Evolutionary conservation across 2,329 filamentous ascomycete species (phyloP).

Genomic region (Fusarium sp.): DNA sequence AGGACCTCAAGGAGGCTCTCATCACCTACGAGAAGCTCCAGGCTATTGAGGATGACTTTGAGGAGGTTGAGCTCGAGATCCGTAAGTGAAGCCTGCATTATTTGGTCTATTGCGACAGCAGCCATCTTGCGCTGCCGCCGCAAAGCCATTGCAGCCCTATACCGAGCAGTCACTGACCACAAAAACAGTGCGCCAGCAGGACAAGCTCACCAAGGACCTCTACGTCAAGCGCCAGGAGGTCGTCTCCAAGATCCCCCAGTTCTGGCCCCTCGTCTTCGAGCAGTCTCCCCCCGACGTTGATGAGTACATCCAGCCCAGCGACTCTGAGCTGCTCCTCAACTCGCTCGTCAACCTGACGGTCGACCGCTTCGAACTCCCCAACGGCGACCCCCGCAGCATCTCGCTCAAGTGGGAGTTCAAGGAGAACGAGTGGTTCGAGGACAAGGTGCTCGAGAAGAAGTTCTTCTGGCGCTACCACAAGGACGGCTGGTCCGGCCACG

Average conservation of each 20-base stretch:
- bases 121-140: background rate
- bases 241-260: conserved; percentile 83
- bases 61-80: conserved; percentile 86
- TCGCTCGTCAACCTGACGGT: conserved; percentile 80
- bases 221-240: conserved; percentile 83
- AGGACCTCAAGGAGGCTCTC: conserved; percentile 50
- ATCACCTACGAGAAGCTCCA: conserved; percentile 84
- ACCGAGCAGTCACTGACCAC: conserved; percentile 27
- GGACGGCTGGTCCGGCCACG: conserved; percentile 81
- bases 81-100: conserved; percentile 68
- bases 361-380: conserved; percentile 83
- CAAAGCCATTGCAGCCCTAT: conserved; percentile 14
- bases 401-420: conserved; percentile 84
- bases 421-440: conserved; percentile 86
- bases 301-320: conserved; percentile 86
- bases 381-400: conserved; percentile 86
- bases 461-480: conserved; percentile 86
- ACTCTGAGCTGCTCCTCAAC: conserved; percentile 80
- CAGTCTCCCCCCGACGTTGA: conserved; percentile 89
- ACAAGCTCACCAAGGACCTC: conserved; percentile 77
- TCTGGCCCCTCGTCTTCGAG: conserved; percentile 96
- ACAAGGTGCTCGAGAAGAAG: conserved; percentile 87
- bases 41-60: conserved; percentile 86
- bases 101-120: background rate
- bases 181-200: conserved; percentile 78